Evolutionary conservation across 352 stramenopile species (phyloP), one percentile per base, ranked within the genome.

Genomic region (Globisporangium abappressorium): DNA sequence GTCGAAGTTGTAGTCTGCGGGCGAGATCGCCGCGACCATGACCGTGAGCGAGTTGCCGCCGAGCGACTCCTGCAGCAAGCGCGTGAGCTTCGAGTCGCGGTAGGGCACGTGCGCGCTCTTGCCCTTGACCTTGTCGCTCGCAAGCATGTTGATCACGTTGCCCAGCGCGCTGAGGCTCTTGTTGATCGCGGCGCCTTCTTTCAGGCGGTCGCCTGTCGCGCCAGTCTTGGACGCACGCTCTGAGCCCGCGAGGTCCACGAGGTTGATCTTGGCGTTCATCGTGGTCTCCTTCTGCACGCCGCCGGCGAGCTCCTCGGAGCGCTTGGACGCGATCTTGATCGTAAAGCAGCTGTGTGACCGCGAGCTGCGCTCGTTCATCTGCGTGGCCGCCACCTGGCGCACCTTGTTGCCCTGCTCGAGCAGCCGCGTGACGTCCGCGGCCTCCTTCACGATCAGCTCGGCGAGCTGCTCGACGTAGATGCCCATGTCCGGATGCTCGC

Each of bases 21-120:
- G 92, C 6, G 84, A 96, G 46, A 98, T 92, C 24, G 93, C 94
- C 24, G 95, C 95, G 28, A 99, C 80, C 91, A 99, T 98, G n/a
- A 98, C 85, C 6, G 95, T 98, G 11, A 89, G 71, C 8, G 92
- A 90, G 65, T 98, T 98, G 1, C 94, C 94, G 49, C 92, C 92
- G 2, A 98, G 82, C 2, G 85, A 93, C 56, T 98, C 90, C 67
- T 97, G 89, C 24, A 98, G 65, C 41, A 98, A 62, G 12, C 90
- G 77, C 26, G 93, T 98, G 28, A 98, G 80, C 66, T 97, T 97
- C 2, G 89, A 97, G 64, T 98, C 87, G 53, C 93, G 82, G 62
- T 98, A 98, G 15, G 93, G 93, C 12, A 98, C 87, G 70, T 98
- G 90, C 18, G 71, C 72, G 38, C 64, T 69, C 72, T 75, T 85